These are phyloP conservation scores for Pyrrhoderma noxium DNA, from an alignment of 1,284 basidiomycete species.

Conservation along the genomic window DNA sequence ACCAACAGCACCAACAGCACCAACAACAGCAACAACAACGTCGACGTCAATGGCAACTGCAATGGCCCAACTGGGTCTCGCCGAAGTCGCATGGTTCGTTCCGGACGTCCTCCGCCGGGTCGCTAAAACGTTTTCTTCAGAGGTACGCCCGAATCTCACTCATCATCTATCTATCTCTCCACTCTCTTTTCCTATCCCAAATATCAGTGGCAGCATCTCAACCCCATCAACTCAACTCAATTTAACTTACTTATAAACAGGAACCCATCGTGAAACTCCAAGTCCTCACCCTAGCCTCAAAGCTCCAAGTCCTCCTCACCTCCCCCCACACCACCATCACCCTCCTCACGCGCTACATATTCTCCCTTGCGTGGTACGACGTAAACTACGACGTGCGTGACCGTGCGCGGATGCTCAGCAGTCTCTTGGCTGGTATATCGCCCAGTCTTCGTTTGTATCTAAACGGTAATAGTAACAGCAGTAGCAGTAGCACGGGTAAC, in stretches of 20 bases:
- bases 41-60: too few relatives aligned
- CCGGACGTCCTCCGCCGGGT: slow-evolving; percentile 79
- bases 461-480: slow-evolving; percentile 27
- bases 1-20: too few relatives aligned
- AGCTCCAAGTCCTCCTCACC: slow-evolving; percentile 69
- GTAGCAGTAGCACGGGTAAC: slow-evolving; percentile 1
- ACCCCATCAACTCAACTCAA: slow-evolving; percentile 4
- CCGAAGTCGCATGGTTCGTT: slow-evolving; percentile 62
- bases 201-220: too few relatives aligned
- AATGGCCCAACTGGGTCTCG: slow-evolving; percentile 28
- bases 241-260: slow-evolving; percentile 31
- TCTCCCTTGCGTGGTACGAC: slow-evolving; percentile 85
- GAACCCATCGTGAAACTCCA: slow-evolving; percentile 69
- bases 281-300: slow-evolving; percentile 74
- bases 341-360: slow-evolving; percentile 63
- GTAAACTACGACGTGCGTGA: slow-evolving; percentile 83
- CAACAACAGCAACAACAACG: too few relatives aligned
- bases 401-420: slow-evolving; percentile 72
- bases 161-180: background rate
- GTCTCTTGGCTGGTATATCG: slow-evolving; percentile 56
- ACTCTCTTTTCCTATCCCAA: background rate
- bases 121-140: slow-evolving; percentile 63
- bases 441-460: slow-evolving; percentile 25
- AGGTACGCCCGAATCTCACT: slow-evolving; percentile 38
- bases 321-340: slow-evolving; percentile 38